Evolutionary conservation across 2,329 filamentous ascomycete species (phyloP), one percentile per base, ranked within the genome.

Genomic region (Tothia fuscella): DNA sequence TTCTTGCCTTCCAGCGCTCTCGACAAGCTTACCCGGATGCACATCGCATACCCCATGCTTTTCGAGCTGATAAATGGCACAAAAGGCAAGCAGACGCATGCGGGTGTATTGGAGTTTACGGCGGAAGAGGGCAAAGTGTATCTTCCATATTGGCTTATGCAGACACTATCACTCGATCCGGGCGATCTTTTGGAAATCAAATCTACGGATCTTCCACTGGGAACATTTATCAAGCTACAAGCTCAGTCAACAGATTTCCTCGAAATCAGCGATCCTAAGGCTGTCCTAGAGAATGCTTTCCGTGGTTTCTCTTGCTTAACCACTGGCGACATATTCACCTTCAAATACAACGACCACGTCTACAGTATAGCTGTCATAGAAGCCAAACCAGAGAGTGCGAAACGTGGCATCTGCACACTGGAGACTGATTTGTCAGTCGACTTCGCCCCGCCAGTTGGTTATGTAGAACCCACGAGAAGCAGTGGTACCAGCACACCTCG

Each of bases 361-460:
- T 98, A 91, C 65, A 82, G 91, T 48, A 86, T 98, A 57, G 87
- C 86, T 3, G 91, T 98, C 2, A 65, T 96, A 12, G 89, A 96
- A 56, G 85, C 93, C 29, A 94, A 94, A 62, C 91, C 91, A 2
- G 77, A 84, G 49, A 75, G 82, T 2, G 83, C 84, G 52, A 87
- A 85, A 70, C 81, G 82, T 45, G 88, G 76, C 4, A 73, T 98
- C 42, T 88, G 87, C 54, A 93, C 94, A 62, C 80, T 95, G 42
- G 91, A 98, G 65, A 98, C 91, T 0, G 91, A 98, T 66, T 74
- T 98, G 10, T 86, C 86, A 43, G 91, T 98, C 47, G 91, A 98
- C 55, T 98, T 98, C 57, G 91, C 89, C 2, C 72, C 91, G 3
- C 91, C 91, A 0, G 76, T 98, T 2, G 91, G 91, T 48, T 98